Conservation (phyloP, 2,329 filamentous ascomycete species). For the Cercospora zeae-maydis region DNA sequence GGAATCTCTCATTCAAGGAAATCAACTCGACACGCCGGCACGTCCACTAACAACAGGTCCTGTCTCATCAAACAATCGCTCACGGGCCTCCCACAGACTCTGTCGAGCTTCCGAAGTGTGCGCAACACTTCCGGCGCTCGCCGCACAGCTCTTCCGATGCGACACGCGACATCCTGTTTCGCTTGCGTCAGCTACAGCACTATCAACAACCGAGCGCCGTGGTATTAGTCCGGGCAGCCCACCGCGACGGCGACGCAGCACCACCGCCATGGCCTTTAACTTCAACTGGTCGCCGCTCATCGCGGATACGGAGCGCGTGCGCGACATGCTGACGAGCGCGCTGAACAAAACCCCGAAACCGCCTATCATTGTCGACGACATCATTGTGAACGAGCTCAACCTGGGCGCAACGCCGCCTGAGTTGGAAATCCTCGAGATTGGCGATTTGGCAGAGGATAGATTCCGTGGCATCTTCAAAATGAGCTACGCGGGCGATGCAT, state of each 20-base stretch:
- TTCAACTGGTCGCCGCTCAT: slow-evolving; percentile 99
- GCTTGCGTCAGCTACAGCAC: slow-evolving; percentile 6
- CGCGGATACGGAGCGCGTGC: slow-evolving; percentile 86
- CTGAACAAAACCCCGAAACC: slow-evolving; percentile 98
- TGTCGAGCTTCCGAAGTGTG: slow-evolving; percentile 3
- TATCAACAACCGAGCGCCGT: neutral
- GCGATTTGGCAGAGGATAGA: slow-evolving; percentile 91
- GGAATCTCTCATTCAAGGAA: neutral
- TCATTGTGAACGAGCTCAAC: slow-evolving; percentile 96
- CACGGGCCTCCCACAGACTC: neutral
- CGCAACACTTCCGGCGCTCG: slow-evolving; percentile 3
- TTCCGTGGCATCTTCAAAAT: slow-evolving; percentile 99
- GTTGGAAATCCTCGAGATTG: slow-evolving; percentile 95
- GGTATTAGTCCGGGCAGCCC: neutral
- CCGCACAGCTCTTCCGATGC: slow-evolving; percentile 2
- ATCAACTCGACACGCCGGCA: neutral
- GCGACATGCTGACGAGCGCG: slow-evolving; percentile 89
- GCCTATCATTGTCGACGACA: slow-evolving; percentile 98
- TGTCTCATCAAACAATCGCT: neutral
- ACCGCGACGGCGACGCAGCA: neutral
- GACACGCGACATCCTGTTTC: slow-evolving; percentile 6
- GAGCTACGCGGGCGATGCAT: slow-evolving; percentile 94
- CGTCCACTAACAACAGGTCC: neutral
- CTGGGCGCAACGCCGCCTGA: slow-evolving; percentile 91
- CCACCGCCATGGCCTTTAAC: slow-evolving; percentile 85